Base-by-base conservation (phyloP, 2,329 filamentous ascomycete species). In the Colletotrichum sp. region DNA sequence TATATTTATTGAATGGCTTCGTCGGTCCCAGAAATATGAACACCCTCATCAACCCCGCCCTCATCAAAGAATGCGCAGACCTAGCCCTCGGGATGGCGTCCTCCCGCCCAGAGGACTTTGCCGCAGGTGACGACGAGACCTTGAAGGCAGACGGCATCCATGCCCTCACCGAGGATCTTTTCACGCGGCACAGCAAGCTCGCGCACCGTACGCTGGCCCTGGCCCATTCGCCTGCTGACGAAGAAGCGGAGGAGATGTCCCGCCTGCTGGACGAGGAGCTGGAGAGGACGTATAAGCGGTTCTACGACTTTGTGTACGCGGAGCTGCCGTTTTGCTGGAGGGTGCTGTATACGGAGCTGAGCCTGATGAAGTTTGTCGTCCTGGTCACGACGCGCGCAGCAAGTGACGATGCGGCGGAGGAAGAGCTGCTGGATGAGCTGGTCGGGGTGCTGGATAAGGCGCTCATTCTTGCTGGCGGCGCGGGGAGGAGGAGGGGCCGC, bases 391-490 rank as follows among this genome's bases (percentile, higher is more conserved):
- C n/a, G 36, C 8, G 8, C 25, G 16, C 16, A 5, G 71, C 6
- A 70, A 43, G 52, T 1, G n/a, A 56, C 6, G 65, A 34, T 4
- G 62, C 60, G 13, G 75, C 78, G 3, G 71, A 78, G 8, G 78
- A 79, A 32, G 66, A 76, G 30, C 79, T 39, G 84, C 81, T 96
- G 6, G 88, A 91, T 39, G 83, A 87, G 3, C 87, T 94, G 3
- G 90, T 98, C 39, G 88, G 89, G 69, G 85, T 89, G 2, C 88
- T 98, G 3, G 96, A 98, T 80, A 92, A 93, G 82, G 93, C 94
- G 0, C 84, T 97, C 60, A 95, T 98, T 61, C 90, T 96, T 70
- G 91, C 94, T 0, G 94, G 94, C 1, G 93, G 90, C 0, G 91
- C 91, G 2, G 87, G 89, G 1, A 77, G 82, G 34, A 74, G 81